Base-by-base conservation (phyloP, 805 yeast genomes). In the Jamesozyma lodderae region DNA sequence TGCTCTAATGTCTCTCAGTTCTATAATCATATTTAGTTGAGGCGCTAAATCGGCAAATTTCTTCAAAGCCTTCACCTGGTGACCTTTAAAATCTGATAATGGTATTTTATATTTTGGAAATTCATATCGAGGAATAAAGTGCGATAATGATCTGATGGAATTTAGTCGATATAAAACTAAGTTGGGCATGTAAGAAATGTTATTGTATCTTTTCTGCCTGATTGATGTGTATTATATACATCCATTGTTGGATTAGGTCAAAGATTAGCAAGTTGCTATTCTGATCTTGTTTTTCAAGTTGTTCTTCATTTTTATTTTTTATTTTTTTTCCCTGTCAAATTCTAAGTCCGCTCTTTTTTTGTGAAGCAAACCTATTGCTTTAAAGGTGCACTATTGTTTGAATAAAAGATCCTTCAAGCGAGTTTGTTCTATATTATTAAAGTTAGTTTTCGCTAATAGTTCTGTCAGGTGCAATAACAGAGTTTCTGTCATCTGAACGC, bases 1-100 rank as follows among this genome's bases (percentile, higher is more conserved):
- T 0, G 96, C 95, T 43, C 98, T 62, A 1, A 90, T 67, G 56
- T 92, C 98, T 52, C 97, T 63, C 7, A 92, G 72, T 52, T 92
- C 98, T 6, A 90, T 59, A 2, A 92, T 73, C 33, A 86, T 59
- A 53, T 90, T 95, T 14, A 87, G 68, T 48, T 84, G 88, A 3
- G 92, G 87, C 2, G 90, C 75, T 22, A 85, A 56, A 26, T 72
- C 74, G 11, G 76, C 70, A 64, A 88, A 75, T 43, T 64, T 70
- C 33, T 75, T 71, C 21, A 90, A 64, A 0, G 96, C 95, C 43
- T 76, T 78, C 43, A 77, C 75, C 51, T 90, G 97, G 55, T 88
- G 96, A 10, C 96, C 96, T 49, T 85, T 85, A 62, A 86, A 86
- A 57, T 83, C 87, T 1, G 92, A 77, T 16, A 81, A 60, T 1